Base-by-base conservation (phyloP, 192 early-diverging fungal species). In the Umbelopsis sp. region DNA sequence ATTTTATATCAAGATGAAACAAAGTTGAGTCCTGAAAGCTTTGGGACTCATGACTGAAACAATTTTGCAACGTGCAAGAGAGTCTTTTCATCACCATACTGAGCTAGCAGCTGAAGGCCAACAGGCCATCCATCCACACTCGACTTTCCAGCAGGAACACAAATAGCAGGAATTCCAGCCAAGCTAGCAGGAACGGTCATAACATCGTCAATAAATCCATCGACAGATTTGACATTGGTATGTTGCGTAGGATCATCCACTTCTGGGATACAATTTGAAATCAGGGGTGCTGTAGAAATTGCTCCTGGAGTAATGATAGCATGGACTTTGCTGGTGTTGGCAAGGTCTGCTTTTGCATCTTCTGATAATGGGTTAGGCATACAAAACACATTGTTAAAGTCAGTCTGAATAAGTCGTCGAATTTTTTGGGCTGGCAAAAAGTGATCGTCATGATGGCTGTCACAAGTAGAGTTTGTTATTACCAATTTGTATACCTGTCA, bases 171-270 rank as follows among this genome's bases (percentile, higher is more conserved):
- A 16, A 91, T 66, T 36, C 96, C 96, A 0, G 94, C 95, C 69
- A 98, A 80, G 68, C 90, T 94, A 6, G 92, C 91, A 17, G 96
- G 92, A 1, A 97, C 89, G 7, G 95, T 97, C 85, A 96, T 87
- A 17, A 95, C 90, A 82, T 98, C 96, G 73, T 93, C 91, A 44
- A 93, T 80, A 68, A 92, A 97, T n/a, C 77, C 82, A 34, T 86
- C 73, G 7, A 89, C 83, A 9, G 81, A 78, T 44, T 77, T 74
- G 20, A 73, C 72, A 20, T 69, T 52, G 36, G 24, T 47, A 17
- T 67, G 74, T 22, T 70, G 77, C 24, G 66, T 44, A 10, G 24
- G 24, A 20, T 62, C 52, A 32, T 69, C 45, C 16, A 20, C 41
- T 17, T 67, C 20, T 0, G 56, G 26, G 25, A 65, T 54, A n/a